A percentile compares a stretch with the other conserved stretches of the same genome.
Evolutionary conservation across 768 basidiomycete genomes (phyloP).

Genomic region (Leccinum subgranulosum): DNA sequence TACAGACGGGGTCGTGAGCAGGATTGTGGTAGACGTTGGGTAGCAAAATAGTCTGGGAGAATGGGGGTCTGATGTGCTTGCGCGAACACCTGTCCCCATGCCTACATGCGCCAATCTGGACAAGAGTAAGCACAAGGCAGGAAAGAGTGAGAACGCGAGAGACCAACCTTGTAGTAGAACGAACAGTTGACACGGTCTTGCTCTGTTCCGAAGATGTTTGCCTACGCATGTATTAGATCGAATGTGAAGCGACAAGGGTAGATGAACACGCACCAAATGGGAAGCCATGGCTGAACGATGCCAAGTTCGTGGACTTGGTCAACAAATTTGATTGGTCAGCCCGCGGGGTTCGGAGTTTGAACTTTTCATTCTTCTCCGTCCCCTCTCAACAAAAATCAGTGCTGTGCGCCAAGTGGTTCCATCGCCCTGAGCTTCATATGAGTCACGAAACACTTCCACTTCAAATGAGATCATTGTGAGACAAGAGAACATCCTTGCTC

Average conservation of each 20-base stretch:
- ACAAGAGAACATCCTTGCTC: neutral
- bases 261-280: slow-evolving; percentile 56
- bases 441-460: neutral
- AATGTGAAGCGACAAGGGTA: neutral
- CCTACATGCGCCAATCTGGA: slow-evolving; percentile 93
- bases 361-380: neutral
- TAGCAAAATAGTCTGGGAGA: slow-evolving; percentile 93
- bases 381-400: no score
- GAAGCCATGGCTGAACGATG: slow-evolving; percentile 49
- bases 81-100: slow-evolving; percentile 98
- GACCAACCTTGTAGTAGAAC: slow-evolving; percentile 90
- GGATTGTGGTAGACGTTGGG: slow-evolving; percentile 99
- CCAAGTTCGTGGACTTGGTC: neutral
- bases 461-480: neutral
- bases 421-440: neutral
- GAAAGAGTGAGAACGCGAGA: neutral
- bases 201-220: slow-evolving; percentile 94
- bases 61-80: slow-evolving; percentile 97
- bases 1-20: slow-evolving; percentile 87
- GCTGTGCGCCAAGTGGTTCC: neutral
- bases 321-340: slow-evolving; percentile 14
- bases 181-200: slow-evolving; percentile 98
- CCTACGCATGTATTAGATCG: slow-evolving; percentile 40
- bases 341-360: slow-evolving; percentile 23
- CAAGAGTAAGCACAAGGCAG: slow-evolving; percentile 6